phyloP scores from a whole-genome alignment of 192 early-diverging fungal genomes.

The Dissophora ornata region DNA sequence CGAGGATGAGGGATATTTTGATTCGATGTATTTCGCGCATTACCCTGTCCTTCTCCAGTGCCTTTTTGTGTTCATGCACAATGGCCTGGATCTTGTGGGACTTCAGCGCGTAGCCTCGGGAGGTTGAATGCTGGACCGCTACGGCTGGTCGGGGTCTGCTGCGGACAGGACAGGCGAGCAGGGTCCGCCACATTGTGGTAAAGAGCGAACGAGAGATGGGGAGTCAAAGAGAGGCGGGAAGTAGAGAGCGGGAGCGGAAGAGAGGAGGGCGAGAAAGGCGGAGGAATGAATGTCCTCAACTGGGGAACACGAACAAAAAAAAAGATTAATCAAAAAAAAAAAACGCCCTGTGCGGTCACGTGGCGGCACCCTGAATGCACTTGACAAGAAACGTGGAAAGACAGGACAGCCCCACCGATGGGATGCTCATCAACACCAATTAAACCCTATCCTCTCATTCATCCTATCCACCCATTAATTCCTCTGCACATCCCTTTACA shows the following conservation, averaged over 20 bases:
- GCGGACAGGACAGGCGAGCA: slow-evolving; percentile 16
- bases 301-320: background rate
- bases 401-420: no score
- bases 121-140: background rate
- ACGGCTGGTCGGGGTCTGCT: background rate
- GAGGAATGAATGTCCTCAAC: no score
- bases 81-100: slow-evolving; percentile 43
- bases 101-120: slow-evolving; percentile 25
- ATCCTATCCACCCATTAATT: no score
- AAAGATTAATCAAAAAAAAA: background rate
- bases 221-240: background rate
- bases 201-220: background rate
- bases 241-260: background rate
- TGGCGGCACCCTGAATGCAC: no score
- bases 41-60: slow-evolving; percentile 52
- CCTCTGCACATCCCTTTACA: background rate
- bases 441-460: no score
- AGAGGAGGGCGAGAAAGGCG: background rate
- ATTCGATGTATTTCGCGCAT: background rate
- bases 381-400: no score
- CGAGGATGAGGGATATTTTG: background rate
- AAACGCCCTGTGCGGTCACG: no score
- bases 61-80: slow-evolving; percentile 21
- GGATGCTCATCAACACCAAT: no score
- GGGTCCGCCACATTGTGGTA: slow-evolving; percentile 30